phyloP scores from a whole-genome alignment of 495 filamentous ascomycete species.

The Neurospora intermedia region DNA sequence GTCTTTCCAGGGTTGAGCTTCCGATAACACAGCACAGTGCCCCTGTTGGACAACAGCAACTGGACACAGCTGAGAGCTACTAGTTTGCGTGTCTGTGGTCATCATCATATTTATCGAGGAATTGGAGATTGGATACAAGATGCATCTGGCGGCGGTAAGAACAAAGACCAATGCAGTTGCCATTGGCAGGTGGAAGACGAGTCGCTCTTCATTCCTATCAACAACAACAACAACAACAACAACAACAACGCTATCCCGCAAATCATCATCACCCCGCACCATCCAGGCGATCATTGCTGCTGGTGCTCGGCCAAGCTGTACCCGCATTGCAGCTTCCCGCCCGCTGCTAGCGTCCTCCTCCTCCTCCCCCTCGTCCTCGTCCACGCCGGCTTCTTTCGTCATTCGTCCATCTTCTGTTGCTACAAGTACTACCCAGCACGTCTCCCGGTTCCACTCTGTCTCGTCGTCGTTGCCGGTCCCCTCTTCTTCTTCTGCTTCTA shows the following conservation, averaged over 20 bases:
- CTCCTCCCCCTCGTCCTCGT: not conserved
- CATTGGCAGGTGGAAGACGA: not conserved
- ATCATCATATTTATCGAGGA: not conserved
- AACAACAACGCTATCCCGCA: not conserved
- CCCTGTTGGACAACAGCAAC: not conserved
- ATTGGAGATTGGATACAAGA: not conserved
- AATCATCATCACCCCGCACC: not conserved
- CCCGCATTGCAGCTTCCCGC: not conserved
- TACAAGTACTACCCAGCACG: not conserved
- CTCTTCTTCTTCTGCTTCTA: not conserved
- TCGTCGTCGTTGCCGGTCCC: not conserved
- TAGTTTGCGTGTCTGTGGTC: not conserved
- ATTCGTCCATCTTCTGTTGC: not conserved
- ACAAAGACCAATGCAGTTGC: not conserved
- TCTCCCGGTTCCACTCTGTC: not conserved
- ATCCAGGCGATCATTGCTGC: not conserved
- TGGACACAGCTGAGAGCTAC: too few relatives aligned
- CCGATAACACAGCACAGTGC: not conserved
- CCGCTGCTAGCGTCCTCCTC: constrained; percentile 2
- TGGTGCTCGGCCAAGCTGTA: not conserved
- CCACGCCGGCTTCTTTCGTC: constrained; percentile 6
- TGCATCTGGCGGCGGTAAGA: not conserved
- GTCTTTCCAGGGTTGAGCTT: not conserved
- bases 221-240: not conserved
- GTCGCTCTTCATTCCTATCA: not conserved